A percentile compares a stretch with the other conserved stretches of the same genome.
These are phyloP conservation scores for Vigna radiata DNA, from an alignment of 306 rosid genomes.

Conservation along the genomic window DNA sequence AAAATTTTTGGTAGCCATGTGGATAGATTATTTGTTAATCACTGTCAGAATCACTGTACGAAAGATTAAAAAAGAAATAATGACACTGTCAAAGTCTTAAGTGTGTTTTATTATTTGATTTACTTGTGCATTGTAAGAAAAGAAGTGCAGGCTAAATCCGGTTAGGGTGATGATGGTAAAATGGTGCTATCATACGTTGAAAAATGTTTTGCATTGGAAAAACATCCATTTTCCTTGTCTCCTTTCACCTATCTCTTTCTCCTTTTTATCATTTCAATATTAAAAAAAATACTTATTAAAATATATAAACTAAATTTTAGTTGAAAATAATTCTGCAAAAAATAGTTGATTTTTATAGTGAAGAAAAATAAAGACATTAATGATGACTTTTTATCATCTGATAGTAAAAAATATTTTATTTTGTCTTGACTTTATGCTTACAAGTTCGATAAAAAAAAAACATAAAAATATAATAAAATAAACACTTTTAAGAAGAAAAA, in stretches of 20 bases:
- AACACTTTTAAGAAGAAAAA: too few relatives aligned
- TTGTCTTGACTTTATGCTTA: too few relatives aligned
- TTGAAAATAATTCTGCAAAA: too few relatives aligned
- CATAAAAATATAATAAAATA: too few relatives aligned
- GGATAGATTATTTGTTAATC: background rate
- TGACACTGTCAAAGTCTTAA: constrained; percentile 23
- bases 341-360: too few relatives aligned
- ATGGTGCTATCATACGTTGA: background rate
- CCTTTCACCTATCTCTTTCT: background rate
- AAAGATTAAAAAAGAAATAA: background rate
- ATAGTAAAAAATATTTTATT: too few relatives aligned
- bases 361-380: too few relatives aligned
- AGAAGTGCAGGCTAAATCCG: constrained; percentile 59
- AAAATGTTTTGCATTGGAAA: constrained; percentile 38
- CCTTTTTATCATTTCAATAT: background rate
- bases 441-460: too few relatives aligned
- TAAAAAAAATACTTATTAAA: background rate
- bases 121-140: background rate
- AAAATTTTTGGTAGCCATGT: background rate
- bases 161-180: background rate
- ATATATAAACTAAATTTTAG: background rate
- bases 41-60: background rate
- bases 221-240: constrained; percentile 12
- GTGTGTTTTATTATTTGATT: background rate
- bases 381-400: too few relatives aligned